phyloP scores from a whole-genome alignment of 2,329 filamentous ascomycete species.

The Aureobasidium sp. region DNA sequence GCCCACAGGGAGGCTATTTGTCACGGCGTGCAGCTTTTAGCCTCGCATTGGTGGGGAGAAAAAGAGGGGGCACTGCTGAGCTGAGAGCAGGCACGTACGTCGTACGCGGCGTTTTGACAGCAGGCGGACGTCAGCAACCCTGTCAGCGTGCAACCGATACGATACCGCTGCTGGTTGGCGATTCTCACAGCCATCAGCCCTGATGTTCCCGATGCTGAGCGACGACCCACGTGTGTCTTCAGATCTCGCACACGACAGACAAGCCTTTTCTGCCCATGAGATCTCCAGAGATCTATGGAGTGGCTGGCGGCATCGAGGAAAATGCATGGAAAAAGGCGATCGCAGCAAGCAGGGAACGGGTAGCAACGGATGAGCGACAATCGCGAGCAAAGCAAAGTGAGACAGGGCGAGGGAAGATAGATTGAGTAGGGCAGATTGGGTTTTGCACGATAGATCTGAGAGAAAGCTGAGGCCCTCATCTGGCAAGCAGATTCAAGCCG shows the following conservation, averaged over 20 bases:
- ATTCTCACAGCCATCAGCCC: neutral
- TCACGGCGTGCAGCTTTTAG: neutral
- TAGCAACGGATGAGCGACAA: neutral
- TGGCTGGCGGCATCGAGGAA: neutral
- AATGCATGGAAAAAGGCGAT: neutral
- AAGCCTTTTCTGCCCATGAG: neutral
- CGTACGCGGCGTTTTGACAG: neutral
- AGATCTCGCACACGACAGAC: neutral
- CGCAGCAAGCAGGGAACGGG: neutral
- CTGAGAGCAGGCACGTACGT: neutral
- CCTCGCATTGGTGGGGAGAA: neutral
- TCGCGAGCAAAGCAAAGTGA: constrained; percentile 7
- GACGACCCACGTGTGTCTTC: neutral
- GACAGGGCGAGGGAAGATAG: neutral
- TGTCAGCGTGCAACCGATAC: neutral
- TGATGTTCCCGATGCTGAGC: neutral
- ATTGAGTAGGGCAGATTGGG: neutral
- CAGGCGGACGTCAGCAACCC: neutral
- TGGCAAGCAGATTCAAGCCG: neutral
- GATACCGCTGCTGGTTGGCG: neutral
- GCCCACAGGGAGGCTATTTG: neutral
- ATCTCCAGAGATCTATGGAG: neutral
- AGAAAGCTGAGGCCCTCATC: neutral
- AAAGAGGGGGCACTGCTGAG: neutral
- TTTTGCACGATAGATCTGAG: neutral